Evolutionary conservation across 768 basidiomycete genomes (phyloP), one percentile per base, ranked within the genome.

Genomic region (Cubamyces sp.): DNA sequence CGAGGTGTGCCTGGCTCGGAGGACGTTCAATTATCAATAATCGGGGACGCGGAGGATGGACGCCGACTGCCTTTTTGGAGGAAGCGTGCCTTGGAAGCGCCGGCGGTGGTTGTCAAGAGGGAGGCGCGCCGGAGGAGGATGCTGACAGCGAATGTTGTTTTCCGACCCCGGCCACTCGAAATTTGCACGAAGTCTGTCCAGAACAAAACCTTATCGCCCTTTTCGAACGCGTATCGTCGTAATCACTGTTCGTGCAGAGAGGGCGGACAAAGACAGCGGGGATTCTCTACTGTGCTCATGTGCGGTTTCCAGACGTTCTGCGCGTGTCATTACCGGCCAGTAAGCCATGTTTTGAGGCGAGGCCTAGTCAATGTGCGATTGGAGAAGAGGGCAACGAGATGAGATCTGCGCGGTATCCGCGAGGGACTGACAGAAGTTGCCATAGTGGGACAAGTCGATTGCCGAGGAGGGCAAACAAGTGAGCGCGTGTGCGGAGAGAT

Each of bases 361-460:
- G 23, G 18, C 14, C 5, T 0, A 14, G 48, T 8, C 34, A 34
- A 34, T 34, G 34, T 34, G 34, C 34, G 34, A 34, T 34, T 34
- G 34, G 34, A 34, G 34, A 34, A 34, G 34, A 34, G 34, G 34
- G 34, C 34, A 34, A 25, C 34, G 37, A 41, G 48, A 57, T 57
- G 47, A 57, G 42, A 25, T 50, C 23, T 50, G 57, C 25, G 39
- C 48, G 16, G 18, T 26, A 18, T 23, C 34, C 39, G 48, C 57
- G 57, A 41, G 57, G 57, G 30, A 56, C 34, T 43, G 30, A 56
- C 54, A 47, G 48, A 18, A n/a, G 48, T 37, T 57, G 47, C 57
- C 57, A 34, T 25, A 56, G 18, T 26, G 47, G 57, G 47, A 49
- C 39, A 26, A 28, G 48, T 40, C 26, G 57, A 57, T 57, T 57